These are phyloP conservation scores for Rhamnella rubrinervis DNA, from an alignment of 331 rosid genomes.

Conservation along the genomic window DNA sequence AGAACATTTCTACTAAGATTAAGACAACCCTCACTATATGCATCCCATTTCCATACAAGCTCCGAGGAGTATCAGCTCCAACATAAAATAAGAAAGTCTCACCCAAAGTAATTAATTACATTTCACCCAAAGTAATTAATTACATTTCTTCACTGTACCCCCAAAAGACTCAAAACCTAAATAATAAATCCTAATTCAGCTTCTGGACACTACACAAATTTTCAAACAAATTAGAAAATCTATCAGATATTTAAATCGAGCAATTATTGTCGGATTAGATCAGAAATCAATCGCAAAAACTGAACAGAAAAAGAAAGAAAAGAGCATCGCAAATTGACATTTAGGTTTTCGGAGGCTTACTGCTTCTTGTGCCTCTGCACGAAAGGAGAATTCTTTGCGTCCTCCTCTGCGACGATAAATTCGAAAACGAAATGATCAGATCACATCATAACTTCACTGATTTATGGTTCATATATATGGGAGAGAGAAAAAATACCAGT, in stretches of 20 bases:
- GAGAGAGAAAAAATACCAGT: neutral
- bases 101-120: neutral
- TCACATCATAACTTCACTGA: neutral
- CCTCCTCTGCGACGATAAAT: constrained; percentile 22
- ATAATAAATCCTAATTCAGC: too few relatives aligned
- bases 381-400: constrained; percentile 23
- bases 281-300: neutral
- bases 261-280: neutral
- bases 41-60: too few relatives aligned
- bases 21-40: too few relatives aligned
- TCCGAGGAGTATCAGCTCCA: too few relatives aligned
- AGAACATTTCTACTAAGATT: too few relatives aligned
- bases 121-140: neutral
- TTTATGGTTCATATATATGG: neutral
- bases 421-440: neutral
- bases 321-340: neutral
- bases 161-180: too few relatives aligned
- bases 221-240: neutral
- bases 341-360: constrained; percentile 5
- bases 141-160: neutral
- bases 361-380: constrained; percentile 30
- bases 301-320: neutral
- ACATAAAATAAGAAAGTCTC: too few relatives aligned
- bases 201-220: too few relatives aligned
- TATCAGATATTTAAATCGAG: neutral